Evolutionary conservation across 2,329 filamentous ascomycete species (phyloP).

Genomic region (Colletotrichum sp.): DNA sequence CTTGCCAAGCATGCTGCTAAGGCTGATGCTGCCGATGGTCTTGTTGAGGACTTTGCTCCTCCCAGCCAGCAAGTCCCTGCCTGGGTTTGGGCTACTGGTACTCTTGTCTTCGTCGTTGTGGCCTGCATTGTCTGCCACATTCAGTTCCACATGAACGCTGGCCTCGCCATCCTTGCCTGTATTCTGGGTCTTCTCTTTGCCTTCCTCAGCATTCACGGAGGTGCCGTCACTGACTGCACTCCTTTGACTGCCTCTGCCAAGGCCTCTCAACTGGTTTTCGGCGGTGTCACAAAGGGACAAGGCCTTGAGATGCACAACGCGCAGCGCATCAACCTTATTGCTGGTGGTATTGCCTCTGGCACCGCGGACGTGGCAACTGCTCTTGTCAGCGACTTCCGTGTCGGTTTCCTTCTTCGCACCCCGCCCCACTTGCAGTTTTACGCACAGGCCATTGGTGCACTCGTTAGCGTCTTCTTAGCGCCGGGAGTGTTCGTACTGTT

Average conservation of each 20-base stretch:
- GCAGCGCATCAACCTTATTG: conserved; percentile 70
- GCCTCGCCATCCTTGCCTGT: conserved; percentile 59
- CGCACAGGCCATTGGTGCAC: conserved; percentile 66
- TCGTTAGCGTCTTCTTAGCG: conserved; percentile 70
- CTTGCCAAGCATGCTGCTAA: conserved; percentile 41
- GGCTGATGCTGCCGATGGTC: conserved; percentile 30
- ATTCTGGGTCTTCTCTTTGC: conserved; percentile 64
- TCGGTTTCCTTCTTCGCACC: conserved; percentile 70
- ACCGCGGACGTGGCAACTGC: conserved; percentile 59
- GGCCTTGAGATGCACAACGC: conserved; percentile 51
- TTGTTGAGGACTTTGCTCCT: conserved; percentile 44
- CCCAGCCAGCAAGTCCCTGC: conserved; percentile 53
- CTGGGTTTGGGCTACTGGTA: conserved; percentile 57
- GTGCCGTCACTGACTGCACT: conserved; percentile 63
- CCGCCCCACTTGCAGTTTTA: conserved; percentile 70
- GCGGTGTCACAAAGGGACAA: conserved; percentile 64
- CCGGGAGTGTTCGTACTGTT: conserved; percentile 73
- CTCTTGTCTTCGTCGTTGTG: conserved; percentile 51
- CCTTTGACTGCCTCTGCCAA: conserved; percentile 72
- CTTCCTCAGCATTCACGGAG: conserved; percentile 53
- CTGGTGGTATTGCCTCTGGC: conserved; percentile 62
- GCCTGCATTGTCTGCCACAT: conserved; percentile 55
- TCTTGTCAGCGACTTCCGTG: conserved; percentile 68
- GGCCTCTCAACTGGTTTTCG: conserved; percentile 72
- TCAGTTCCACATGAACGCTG: conserved; percentile 62